Percentiles rank a stretch among this genome's conserved stretches.
Conservation (phyloP, 179 eudicot genomes). For the Carnegiea gigantea region DNA sequence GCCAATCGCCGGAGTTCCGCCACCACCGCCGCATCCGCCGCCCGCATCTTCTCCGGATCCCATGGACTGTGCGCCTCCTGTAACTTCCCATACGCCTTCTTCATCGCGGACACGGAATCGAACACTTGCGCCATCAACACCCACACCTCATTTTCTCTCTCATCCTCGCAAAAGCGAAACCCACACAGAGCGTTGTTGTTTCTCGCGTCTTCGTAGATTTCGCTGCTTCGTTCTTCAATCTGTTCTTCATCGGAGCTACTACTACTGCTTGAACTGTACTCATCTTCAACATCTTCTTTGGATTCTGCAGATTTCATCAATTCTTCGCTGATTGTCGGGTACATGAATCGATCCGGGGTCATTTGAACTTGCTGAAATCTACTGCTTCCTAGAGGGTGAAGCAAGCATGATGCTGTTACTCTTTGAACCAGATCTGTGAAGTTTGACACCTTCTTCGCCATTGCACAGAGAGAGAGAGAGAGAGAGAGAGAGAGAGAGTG, state of each 20-base stretch:
- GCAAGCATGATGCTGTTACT: conserved; percentile 81
- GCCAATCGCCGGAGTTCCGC: conserved; percentile 80
- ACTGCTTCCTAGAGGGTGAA: conserved; percentile 59
- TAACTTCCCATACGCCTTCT: conserved; percentile 71
- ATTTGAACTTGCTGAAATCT: conserved; percentile 32
- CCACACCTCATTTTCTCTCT: conserved; percentile 39
- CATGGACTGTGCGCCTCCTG: conserved; percentile 91
- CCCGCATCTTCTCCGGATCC: conserved; percentile 84
- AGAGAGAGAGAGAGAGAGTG: neutral
- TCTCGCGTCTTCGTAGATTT: conserved; percentile 28
- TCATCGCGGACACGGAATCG: conserved; percentile 66
- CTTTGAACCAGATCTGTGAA: conserved; percentile 97
- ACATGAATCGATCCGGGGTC: conserved; percentile 31
- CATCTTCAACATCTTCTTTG: neutral
- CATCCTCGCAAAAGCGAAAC: conserved; percentile 7
- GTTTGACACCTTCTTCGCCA: conserved; percentile 56
- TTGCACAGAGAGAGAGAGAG: conserved; percentile 16
- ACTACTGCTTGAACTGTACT: conserved; percentile 15
- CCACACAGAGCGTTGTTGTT: neutral
- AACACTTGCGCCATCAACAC: conserved; percentile 63
- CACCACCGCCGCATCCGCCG: conserved; percentile 84
- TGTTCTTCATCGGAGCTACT: conserved; percentile 23
- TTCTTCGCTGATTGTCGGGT: conserved; percentile 15
- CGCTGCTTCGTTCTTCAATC: conserved; percentile 22
- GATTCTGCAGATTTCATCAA: conserved; percentile 7